Conservation (phyloP, 163 green algal species). For the Chlamydomonas reinhardtii region DNA sequence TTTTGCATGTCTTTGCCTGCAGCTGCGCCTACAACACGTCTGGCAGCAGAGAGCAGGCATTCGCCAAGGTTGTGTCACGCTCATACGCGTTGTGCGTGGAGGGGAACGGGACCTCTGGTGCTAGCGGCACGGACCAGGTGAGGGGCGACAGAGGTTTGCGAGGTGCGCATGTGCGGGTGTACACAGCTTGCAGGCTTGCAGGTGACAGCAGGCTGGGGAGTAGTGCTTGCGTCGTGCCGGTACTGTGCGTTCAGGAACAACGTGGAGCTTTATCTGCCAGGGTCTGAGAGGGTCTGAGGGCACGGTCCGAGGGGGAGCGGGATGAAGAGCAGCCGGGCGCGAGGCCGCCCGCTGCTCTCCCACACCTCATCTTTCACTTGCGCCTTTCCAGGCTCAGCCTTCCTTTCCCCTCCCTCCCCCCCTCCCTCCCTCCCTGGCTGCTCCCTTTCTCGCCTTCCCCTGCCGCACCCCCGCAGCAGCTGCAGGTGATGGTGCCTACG, state of each 20-base stretch:
- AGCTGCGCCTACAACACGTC: neutral
- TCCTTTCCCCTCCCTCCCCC: neutral
- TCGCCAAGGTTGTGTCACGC: neutral
- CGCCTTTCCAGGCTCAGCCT: no score
- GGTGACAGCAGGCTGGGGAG: no score
- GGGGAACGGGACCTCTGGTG: neutral
- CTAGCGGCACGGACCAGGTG: neutral
- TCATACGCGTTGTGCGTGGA: conserved; percentile 19
- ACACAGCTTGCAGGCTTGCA: no score
- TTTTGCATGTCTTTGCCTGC: neutral
- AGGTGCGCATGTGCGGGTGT: neutral
- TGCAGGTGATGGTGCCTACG: conserved; percentile 26
- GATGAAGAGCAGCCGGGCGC: no score
- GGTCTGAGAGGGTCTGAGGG: no score
- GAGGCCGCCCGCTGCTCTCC: no score
- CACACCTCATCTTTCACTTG: no score
- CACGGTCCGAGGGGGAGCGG: no score
- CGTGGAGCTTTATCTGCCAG: no score
- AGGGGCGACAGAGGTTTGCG: neutral
- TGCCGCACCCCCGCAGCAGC: neutral
- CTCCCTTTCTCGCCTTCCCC: neutral
- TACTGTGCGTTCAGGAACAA: no score
- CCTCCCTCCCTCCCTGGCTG: neutral
- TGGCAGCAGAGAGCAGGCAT: neutral
- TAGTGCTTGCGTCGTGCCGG: no score